Conservation (phyloP, 75 land plant species). For the Ceratopteris richardii region DNA sequence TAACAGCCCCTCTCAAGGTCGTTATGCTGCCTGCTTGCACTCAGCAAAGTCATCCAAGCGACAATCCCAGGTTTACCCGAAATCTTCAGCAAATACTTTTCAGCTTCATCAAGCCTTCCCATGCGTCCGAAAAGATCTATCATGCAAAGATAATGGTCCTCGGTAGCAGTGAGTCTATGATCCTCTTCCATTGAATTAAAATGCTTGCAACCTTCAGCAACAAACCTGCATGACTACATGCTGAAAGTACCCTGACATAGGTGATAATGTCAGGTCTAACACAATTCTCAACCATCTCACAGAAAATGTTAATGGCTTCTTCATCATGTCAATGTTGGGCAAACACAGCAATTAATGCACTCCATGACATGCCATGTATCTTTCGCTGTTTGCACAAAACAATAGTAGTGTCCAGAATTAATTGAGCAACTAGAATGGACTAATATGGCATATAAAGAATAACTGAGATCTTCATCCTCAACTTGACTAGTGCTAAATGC, state of each 20-base stretch:
- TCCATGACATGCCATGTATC: conserved; percentile 16
- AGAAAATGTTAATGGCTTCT: background rate
- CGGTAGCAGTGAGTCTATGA: conserved; percentile 1
- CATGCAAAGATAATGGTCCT: conserved; percentile 5
- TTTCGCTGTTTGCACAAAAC: no score
- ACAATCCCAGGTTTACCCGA: background rate
- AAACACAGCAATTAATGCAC: conserved; percentile 6
- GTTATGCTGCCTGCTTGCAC: conserved; percentile 6
- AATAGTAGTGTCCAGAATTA: no score
- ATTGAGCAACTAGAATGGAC: no score
- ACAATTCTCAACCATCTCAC: background rate
- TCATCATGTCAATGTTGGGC: conserved; percentile 9
- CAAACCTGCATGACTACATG: conserved; percentile 10
- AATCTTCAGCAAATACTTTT: conserved; percentile 1
- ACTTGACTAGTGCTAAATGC: no score
- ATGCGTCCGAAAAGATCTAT: conserved; percentile 6
- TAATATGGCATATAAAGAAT: no score
- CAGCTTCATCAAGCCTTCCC: conserved; percentile 5
- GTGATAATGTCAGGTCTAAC: conserved; percentile 1
- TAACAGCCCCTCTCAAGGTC: background rate
- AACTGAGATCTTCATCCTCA: no score
- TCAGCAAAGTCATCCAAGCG: conserved; percentile 5
- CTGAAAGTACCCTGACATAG: conserved; percentile 4
- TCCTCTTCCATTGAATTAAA: conserved; percentile 3
- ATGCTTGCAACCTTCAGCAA: conserved; percentile 1